Evolutionary conservation across 1,139 yeast genomes (phyloP), one percentile per base, ranked within the genome.

Genomic region (Candida freyschussii): DNA sequence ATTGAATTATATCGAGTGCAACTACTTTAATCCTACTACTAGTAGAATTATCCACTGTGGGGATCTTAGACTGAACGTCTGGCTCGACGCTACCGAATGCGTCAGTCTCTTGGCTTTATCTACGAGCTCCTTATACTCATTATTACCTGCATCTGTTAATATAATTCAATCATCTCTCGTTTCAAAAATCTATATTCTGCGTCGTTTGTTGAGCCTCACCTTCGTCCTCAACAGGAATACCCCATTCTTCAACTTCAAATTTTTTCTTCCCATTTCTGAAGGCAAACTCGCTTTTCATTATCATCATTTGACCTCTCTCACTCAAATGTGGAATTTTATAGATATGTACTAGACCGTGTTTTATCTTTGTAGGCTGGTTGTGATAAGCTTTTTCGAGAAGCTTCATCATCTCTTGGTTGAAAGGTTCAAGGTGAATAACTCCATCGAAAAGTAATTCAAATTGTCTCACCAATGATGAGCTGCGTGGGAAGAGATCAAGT

Each of bases 231-330:
- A 91, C 95, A 0, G 98, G 97, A 29, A 91, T 91, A 16, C 95
- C 85, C 95, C 96, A 89, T 51, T 78, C 85, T 44, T 83, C 89
- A 38, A 89, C 81, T 50, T 83, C 95, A 54, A 91, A 86, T 51
- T 72, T 77, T 58, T 78, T 77, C 42, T 83, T 69, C 11, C 95
- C 91, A 42, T 86, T 86, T 52, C 81, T 78, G 60, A 89, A 91
- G 4, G 95, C 89, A 57, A 73, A 80, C 58, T 89, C 96, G 34
- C 85, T 81, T 37, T 67, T 67, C 36, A 78, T 75, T 2, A 76
- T 71, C 47, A 75, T 74, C 96, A 87, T 89, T 47, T 75, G 67
- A 0, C 98, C 97, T 27, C 75, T 59, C 26, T 50, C 55, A 29
- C 87, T 76, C 26, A 85, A 59, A 3, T 73, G 65, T 0, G 96